Conservation (phyloP, 2,329 filamentous ascomycete genomes). For the Ceratocystis alfenasii region DNA sequence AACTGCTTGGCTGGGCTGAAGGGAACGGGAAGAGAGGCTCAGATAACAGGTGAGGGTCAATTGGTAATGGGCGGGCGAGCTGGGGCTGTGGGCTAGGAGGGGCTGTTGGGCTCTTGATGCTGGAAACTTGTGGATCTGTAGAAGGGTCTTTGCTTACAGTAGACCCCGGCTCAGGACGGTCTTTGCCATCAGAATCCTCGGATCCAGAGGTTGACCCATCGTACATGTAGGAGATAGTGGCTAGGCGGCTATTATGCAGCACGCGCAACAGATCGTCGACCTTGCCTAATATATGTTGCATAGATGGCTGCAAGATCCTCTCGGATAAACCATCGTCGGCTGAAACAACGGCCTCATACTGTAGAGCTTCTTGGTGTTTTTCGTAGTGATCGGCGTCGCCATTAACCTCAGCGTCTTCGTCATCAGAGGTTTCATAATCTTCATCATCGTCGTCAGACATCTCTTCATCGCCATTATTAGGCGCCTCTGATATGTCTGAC, state of each 20-base stretch:
- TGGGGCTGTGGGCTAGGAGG: background rate
- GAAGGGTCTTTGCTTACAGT: background rate
- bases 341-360: constrained; percentile 43
- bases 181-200: background rate
- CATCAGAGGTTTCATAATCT: constrained; percentile 4
- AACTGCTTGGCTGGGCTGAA: background rate
- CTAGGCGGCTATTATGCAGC: constrained; percentile 53
- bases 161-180: background rate
- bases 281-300: constrained; percentile 56
- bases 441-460: background rate
- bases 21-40: constrained; percentile 3
- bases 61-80: background rate
- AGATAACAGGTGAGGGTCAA: background rate
- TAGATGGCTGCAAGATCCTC: constrained; percentile 52
- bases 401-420: background rate
- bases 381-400: background rate
- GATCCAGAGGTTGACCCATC: constrained; percentile 21
- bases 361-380: constrained; percentile 23
- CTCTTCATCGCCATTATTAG: constrained; percentile 9
- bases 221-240: constrained; percentile 22
- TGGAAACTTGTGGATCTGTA: background rate
- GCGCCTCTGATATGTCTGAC: constrained; percentile 11
- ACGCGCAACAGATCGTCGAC: constrained; percentile 58
- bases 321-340: constrained; percentile 60
- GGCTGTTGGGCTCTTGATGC: background rate